phyloP scores from a whole-genome alignment of 2,329 filamentous ascomycete species.

The Cadophora malorum region DNA sequence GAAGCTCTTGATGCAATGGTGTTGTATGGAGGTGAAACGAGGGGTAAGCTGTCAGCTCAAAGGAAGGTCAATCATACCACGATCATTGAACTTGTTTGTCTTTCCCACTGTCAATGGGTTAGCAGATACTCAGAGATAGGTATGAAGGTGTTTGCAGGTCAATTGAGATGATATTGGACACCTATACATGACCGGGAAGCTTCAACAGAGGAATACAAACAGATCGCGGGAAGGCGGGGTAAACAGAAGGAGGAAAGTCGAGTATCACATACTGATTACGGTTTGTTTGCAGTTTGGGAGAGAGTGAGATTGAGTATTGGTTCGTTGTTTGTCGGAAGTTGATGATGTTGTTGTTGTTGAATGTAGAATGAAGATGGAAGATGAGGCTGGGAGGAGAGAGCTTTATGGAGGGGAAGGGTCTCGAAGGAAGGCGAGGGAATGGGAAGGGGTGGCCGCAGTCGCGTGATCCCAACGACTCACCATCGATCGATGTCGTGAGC shows the following conservation, averaged over 20 bases:
- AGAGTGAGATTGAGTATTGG: constrained; percentile 23
- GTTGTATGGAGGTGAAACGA: constrained; percentile 1
- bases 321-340: constrained; percentile 19
- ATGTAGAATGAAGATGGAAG: constrained; percentile 22
- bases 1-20: constrained; percentile 7
- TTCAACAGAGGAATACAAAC: constrained; percentile 26
- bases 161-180: constrained; percentile 30
- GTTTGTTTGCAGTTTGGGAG: constrained; percentile 24
- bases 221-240: constrained; percentile 30
- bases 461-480: constrained; percentile 21
- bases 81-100: constrained; percentile 94
- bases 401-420: constrained; percentile 11
- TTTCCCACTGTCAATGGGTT: constrained; percentile 78
- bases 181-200: constrained; percentile 12
- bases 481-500: constrained; percentile 15
- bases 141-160: neutral
- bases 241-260: constrained; percentile 26
- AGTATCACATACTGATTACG: constrained; percentile 40
- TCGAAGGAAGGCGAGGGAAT: constrained; percentile 3
- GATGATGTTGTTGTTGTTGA: constrained; percentile 27
- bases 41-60: neutral
- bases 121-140: constrained; percentile 26
- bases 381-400: constrained; percentile 19
- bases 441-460: constrained; percentile 17
- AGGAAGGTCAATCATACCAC: constrained; percentile 48